phyloP scores from a whole-genome alignment of 2,329 filamentous ascomycete genomes.

The Hypocreales sp. region DNA sequence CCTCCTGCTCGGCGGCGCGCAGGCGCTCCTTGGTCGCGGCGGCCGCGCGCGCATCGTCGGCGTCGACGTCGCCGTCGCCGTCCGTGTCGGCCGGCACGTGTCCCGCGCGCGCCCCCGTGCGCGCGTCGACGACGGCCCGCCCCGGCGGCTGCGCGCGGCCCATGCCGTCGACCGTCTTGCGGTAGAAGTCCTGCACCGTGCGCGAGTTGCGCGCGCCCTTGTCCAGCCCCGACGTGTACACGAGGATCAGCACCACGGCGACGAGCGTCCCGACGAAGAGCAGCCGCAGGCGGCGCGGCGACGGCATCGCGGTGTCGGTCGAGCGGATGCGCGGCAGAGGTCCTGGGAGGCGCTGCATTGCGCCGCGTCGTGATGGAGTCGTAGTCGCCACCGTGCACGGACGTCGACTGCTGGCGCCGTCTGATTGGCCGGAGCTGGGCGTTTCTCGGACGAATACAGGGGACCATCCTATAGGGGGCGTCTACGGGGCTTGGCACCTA shows the following conservation, averaged over 20 bases:
- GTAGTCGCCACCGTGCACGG: too few species aligned
- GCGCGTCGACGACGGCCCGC: conserved; percentile 24
- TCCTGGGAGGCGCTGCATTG: too few species aligned
- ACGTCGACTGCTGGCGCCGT: too few species aligned
- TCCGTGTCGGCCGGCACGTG: conserved; percentile 31
- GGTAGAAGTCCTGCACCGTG: conserved; percentile 39
- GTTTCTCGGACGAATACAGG: too few species aligned
- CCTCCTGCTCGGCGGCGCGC: conserved; percentile 52
- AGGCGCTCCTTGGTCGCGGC: conserved; percentile 43
- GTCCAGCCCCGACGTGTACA: conserved; percentile 50
- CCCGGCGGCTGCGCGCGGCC: conserved; percentile 17
- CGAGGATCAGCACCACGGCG: conserved; percentile 51
- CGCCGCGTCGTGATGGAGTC: too few species aligned
- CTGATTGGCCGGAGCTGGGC: too few species aligned
- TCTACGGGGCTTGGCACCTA: too few species aligned
- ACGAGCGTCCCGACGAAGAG: conserved; percentile 49
- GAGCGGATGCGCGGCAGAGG: too few species aligned
- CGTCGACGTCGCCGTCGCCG: conserved; percentile 38
- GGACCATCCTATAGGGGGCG: too few species aligned
- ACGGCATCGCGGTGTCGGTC: conserved; percentile 49
- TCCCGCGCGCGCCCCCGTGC: conserved; percentile 20
- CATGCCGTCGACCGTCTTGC: conserved; percentile 41
- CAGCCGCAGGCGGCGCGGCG: conserved; percentile 52
- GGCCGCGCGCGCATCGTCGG: conserved; percentile 36
- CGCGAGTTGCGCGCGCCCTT: conserved; percentile 24